Evolutionary conservation across 2,329 filamentous ascomycete genomes (phyloP).

Genomic region (Diaporthe helianthi): DNA sequence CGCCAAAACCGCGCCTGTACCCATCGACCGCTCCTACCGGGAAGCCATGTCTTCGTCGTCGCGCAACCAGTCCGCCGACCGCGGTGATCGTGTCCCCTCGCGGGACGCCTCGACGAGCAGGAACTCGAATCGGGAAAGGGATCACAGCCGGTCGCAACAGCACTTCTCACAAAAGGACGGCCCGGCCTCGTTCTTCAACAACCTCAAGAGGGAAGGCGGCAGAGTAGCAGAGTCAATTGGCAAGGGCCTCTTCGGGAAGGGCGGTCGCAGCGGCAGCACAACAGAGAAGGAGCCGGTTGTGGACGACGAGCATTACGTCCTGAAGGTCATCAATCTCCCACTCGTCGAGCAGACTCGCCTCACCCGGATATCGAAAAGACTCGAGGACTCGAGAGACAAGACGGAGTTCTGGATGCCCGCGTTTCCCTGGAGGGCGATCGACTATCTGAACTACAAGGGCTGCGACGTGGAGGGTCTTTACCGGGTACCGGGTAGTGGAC

Average conservation of each 20-base stretch:
- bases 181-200: conserved; percentile 69
- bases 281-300: conserved; percentile 69
- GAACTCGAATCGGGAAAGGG: conserved; percentile 54
- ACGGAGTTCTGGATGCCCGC: conserved; percentile 99
- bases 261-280: conserved; percentile 74
- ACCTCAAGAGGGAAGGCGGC: conserved; percentile 74
- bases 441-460: conserved; percentile 94
- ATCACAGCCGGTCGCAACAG: conserved; percentile 55
- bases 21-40: conserved; percentile 70
- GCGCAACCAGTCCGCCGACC: conserved; percentile 78
- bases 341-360: conserved; percentile 88
- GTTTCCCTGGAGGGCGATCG: conserved; percentile 93
- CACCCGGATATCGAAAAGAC: conserved; percentile 87
- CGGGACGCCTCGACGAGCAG: conserved; percentile 53
- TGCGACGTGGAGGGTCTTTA: conserved; percentile 95
- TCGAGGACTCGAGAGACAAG: conserved; percentile 90
- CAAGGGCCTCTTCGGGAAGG: conserved; percentile 83
- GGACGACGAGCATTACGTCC: conserved; percentile 83
- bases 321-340: conserved; percentile 85
- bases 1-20: conserved; percentile 69
- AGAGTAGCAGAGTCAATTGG: conserved; percentile 82
- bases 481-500: conserved; percentile 87
- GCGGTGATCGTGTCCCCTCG: conserved; percentile 48
- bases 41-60: conserved; percentile 70
- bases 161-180: conserved; percentile 61